Conservation (phyloP, 495 filamentous ascomycete genomes). For the Penicillium dipodomyicola region DNA sequence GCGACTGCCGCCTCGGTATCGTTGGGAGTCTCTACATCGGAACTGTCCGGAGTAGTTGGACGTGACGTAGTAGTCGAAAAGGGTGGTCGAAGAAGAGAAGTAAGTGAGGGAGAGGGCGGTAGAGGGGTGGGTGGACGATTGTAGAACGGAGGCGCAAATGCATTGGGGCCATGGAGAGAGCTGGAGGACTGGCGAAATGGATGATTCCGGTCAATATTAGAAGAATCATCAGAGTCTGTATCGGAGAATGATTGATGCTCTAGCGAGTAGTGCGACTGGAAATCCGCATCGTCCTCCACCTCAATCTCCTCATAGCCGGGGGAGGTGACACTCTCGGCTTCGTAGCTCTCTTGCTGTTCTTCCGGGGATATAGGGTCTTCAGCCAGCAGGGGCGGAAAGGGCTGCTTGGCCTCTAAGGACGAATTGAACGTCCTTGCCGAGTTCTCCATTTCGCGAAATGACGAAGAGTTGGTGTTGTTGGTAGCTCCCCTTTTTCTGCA, state of each 20-base stretch:
- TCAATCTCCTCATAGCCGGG: constrained; percentile 34
- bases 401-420: constrained; percentile 38
- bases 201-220: constrained; percentile 38
- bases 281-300: constrained; percentile 45
- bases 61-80: constrained; percentile 71
- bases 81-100: constrained; percentile 82
- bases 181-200: constrained; percentile 44
- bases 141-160: constrained; percentile 86
- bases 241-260: constrained; percentile 43
- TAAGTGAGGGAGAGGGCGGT: constrained; percentile 89
- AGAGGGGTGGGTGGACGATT: constrained; percentile 84
- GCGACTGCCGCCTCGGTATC: constrained; percentile 63
- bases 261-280: constrained; percentile 47
- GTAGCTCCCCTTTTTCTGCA: constrained; percentile 13
- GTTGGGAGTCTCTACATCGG: constrained; percentile 72
- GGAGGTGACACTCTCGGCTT: constrained; percentile 33
- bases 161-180: constrained; percentile 48
- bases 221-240: constrained; percentile 40
- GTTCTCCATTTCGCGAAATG: constrained; percentile 11
- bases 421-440: constrained; percentile 10
- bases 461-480: neutral
- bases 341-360: constrained; percentile 27
- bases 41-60: constrained; percentile 87
- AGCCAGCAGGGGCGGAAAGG: constrained; percentile 38
- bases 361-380: constrained; percentile 32